Base-by-base conservation (phyloP, 2,329 filamentous ascomycete genomes). In the Blastomyces silverae region DNA sequence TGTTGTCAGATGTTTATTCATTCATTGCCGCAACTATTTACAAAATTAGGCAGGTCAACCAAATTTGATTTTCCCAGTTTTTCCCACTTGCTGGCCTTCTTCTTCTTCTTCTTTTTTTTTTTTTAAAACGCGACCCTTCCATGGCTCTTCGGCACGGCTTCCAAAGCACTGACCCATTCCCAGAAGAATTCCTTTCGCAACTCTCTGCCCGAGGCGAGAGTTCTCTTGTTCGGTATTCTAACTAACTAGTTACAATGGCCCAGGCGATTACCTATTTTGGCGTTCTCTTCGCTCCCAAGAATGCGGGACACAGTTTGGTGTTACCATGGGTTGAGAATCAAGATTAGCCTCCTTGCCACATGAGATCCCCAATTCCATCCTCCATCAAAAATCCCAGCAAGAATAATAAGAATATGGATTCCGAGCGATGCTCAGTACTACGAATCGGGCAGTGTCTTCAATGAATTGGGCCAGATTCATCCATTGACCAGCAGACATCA, bases 251-350 rank as follows among this genome's bases (percentile, higher is more conserved):
- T 13, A 56, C 20, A 63, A 63, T 55, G 48, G 5, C 31, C 61
- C 50, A 28, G 17, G 61, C 61, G 53, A 44, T 56, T 56, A 42
- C 61, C 48, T 62, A n/a, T 63, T 63, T 63, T 34, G 31, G 61
- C 61, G 3, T 8, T 20, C 37, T 44, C 31, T 28, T 20, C 20
- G 50, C 52, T 28, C n/a, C 31, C 44, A 39, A 39, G 22, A n/a
- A 20, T 39, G 44, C 4, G 42, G 22, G 20, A 42, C 44, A 42
- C 37, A 44, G 22, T 44, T 42, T 59, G 37, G 22, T 37, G 28
- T 59, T 28, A 44, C 56, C 37, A 22, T 42, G 56, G 37, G 56
- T n/a, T 28, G 22, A 44, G 13, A 2, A 44, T 42, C 37, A 42
- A 44, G 37, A 42, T 59, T 42, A 8, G 28, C 37, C 22, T 22